These are phyloP conservation scores for Theileria sp. DNA, from an alignment of 169 alveolate genomes.

Conservation along the genomic window DNA sequence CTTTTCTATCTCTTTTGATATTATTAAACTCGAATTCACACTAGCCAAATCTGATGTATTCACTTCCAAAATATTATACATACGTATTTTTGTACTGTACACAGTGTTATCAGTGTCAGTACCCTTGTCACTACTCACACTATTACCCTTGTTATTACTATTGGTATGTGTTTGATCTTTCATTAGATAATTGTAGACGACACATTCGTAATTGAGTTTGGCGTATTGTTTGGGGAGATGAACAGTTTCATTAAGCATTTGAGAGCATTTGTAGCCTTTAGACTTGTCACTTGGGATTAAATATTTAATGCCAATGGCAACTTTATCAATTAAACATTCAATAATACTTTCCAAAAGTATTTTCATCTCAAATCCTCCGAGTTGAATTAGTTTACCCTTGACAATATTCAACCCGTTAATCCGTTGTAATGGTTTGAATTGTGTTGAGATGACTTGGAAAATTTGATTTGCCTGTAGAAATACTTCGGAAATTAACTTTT, in stretches of 20 bases:
- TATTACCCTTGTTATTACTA: neutral
- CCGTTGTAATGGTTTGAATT: neutral
- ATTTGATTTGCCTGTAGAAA: constrained; percentile 58
- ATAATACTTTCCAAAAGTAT: constrained; percentile 34
- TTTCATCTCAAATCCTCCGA: neutral
- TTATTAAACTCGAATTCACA: constrained; percentile 24
- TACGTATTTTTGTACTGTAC: constrained; percentile 2
- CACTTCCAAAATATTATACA: constrained; percentile 49
- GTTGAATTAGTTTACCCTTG: neutral
- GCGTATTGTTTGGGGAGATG: constrained; percentile 26
- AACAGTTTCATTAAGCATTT: constrained; percentile 12
- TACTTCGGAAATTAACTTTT: constrained; percentile 31
- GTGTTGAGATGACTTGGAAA: constrained; percentile 14
- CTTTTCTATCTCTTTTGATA: constrained; percentile 13
- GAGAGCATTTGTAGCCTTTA: constrained; percentile 3
- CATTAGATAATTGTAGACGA: constrained; percentile 48
- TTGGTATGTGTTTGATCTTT: neutral
- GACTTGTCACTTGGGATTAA: neutral
- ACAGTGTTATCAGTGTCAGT: neutral
- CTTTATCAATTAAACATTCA: constrained; percentile 52
- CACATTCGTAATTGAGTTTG: constrained; percentile 55
- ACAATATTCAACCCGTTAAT: no score
- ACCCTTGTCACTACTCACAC: neutral
- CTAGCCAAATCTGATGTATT: constrained; percentile 32
- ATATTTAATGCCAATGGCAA: constrained; percentile 23